Evolutionary conservation across 2,329 filamentous ascomycete genomes (phyloP), one percentile per base, ranked within the genome.

Genomic region (Acrocalymma vagum): DNA sequence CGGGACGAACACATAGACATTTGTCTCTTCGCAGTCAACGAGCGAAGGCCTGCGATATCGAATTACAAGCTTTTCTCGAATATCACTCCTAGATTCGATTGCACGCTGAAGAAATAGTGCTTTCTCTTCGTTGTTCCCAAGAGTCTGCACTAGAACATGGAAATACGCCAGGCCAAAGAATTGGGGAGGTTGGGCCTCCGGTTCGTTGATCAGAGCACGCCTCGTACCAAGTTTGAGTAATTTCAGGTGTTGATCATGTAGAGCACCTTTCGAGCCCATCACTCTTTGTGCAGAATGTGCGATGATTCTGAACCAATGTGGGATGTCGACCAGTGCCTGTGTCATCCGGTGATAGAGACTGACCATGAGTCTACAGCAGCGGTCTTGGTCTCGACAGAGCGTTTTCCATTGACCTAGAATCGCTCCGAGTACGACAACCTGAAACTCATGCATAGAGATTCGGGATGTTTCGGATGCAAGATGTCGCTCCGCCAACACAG

Each of bases 401-500:
- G 16, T 13, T 22, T 15, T 21, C 35, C 29, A 45, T 15, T 33
- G 25, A 8, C 5, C 24, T 21, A 39, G 30, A 9, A 45, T 17
- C 25, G 25, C 34, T 9, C 35, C 30, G 14, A 45, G 31, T 8
- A 36, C 9, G 8, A 31, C 27, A 20, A 40, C n/a, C 14, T 29
- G 16, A 18, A 45, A 31, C 13, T 45, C 29, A 21, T 30, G 15
- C 14, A 41, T 36, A 6, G 35, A 31, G 15, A 30, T 17, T 14
- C 26, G 11, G 3, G 39, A 37, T 18, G 32, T 30, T 9, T 30
- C 18, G 7, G 25, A 35, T 11, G 38, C 30, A n/a, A 35, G 6
- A 14, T 35, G 24, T 15, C 33, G 9, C 27, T 38, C 35, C 3
- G 17, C 29, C 21, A 29, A 4, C 15, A 42, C 39, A 3, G 40